Conservation (phyloP, 2,329 filamentous ascomycete species). For the Penicillium sclerotiorum region DNA sequence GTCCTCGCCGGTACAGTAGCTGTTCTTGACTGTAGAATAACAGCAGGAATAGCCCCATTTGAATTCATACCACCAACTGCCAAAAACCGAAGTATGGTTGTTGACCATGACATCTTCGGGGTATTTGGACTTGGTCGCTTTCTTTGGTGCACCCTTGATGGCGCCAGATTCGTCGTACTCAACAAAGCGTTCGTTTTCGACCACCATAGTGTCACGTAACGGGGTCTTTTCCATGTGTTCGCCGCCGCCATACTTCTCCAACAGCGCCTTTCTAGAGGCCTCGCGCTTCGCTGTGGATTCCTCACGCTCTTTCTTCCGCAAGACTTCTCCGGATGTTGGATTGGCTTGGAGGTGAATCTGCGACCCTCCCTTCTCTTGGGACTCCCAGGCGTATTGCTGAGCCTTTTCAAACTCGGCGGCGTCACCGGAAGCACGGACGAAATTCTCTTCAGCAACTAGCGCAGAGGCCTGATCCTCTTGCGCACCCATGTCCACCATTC, state of each 20-base stretch:
- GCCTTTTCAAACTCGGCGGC: conserved; percentile 90
- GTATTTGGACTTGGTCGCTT: conserved; percentile 84
- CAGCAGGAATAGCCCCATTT: conserved; percentile 96
- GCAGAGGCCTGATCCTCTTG: conserved; percentile 77
- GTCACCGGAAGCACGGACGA: conserved; percentile 84
- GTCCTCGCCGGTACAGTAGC: conserved; percentile 92
- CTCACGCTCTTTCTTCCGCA: conserved; percentile 75
- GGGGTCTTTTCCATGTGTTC: conserved; percentile 63
- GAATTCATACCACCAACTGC: conserved; percentile 96
- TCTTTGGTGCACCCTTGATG: conserved; percentile 83
- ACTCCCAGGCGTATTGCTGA: conserved; percentile 91
- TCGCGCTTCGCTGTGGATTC: conserved; percentile 70
- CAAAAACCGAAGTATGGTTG: conserved; percentile 92
- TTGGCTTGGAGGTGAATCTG: conserved; percentile 94
- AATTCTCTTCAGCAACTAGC: conserved; percentile 89
- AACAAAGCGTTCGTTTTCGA: conserved; percentile 82
- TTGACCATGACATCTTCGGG: conserved; percentile 82
- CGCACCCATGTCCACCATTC: conserved; percentile 83
- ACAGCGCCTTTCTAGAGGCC: conserved; percentile 68
- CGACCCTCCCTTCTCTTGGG: conserved; percentile 78
- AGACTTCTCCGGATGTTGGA: conserved; percentile 86
- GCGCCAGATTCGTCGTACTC: conserved; percentile 91
- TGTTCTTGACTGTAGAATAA: conserved; percentile 91
- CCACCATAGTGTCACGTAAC: conserved; percentile 68
- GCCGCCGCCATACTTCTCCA: conserved; percentile 80